Evolutionary conservation across 352 stramenopile species (phyloP).

Genomic region (Aphanomyces invadans): DNA sequence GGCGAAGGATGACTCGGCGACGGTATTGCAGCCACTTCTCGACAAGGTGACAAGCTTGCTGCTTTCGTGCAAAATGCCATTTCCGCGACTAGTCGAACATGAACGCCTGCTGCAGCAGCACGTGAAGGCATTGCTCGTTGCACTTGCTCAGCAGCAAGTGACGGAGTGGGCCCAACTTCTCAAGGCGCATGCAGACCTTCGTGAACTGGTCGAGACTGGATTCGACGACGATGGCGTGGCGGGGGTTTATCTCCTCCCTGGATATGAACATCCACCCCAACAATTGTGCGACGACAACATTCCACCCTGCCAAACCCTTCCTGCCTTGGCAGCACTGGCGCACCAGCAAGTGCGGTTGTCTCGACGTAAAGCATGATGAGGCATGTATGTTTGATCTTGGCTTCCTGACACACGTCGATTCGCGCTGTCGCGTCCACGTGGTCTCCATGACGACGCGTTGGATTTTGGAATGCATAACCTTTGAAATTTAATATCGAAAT

Average conservation of each 20-base stretch:
- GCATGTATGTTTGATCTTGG: no score
- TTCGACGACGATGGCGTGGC: background rate
- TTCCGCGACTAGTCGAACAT: background rate
- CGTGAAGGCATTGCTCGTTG: background rate
- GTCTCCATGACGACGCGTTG: no score
- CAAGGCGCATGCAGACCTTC: background rate
- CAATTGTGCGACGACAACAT: slow-evolving; percentile 2
- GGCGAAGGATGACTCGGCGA: background rate
- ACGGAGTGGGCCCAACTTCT: background rate
- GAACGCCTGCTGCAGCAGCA: background rate
- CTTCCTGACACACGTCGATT: no score
- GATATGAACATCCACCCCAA: background rate
- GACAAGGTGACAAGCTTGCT: slow-evolving; percentile 11
- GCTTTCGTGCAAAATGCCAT: slow-evolving; percentile 22
- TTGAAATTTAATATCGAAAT: background rate
- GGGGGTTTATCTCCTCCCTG: background rate
- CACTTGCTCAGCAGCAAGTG: background rate
- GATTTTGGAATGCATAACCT: background rate
- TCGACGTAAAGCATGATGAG: no score
- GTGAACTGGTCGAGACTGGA: background rate
- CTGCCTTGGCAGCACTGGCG: background rate
- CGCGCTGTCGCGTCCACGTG: no score
- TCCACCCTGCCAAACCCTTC: background rate
- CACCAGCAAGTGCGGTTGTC: background rate
- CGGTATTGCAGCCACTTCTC: background rate